Conservation (phyloP, 352 stramenopile genomes). For the Peronospora destructor region DNA sequence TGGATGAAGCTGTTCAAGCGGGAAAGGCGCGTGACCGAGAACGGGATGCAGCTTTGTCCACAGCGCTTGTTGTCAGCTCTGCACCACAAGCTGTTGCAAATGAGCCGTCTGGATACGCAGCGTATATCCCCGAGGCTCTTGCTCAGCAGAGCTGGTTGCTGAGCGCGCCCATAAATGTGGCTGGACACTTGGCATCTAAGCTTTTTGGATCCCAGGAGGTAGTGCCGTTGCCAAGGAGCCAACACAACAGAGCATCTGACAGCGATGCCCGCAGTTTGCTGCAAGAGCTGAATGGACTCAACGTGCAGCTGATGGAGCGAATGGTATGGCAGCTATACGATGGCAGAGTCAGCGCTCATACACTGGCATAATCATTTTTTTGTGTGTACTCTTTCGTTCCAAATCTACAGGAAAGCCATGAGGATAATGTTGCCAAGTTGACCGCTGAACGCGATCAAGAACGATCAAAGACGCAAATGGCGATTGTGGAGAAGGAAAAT, state of each 20-base stretch:
- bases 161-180: slow-evolving; percentile 52
- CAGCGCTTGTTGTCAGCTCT: slow-evolving; percentile 35
- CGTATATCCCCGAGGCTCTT: slow-evolving; percentile 43
- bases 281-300: slow-evolving; percentile 77
- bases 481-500: slow-evolving; percentile 63
- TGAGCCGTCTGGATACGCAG: slow-evolving; percentile 24
- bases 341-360: not conserved
- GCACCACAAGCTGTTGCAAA: slow-evolving; percentile 3
- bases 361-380: not conserved
- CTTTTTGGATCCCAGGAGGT: slow-evolving; percentile 57
- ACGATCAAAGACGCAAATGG: slow-evolving; percentile 55
- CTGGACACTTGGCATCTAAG: slow-evolving; percentile 50
- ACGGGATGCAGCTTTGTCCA: slow-evolving; percentile 28
- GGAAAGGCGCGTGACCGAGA: slow-evolving; percentile 40
- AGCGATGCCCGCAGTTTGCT: slow-evolving; percentile 62
- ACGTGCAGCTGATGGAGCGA: slow-evolving; percentile 77
- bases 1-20: slow-evolving; percentile 57
- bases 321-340: slow-evolving; percentile 35
- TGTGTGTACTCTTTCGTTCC: slow-evolving; percentile 1
- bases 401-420: slow-evolving; percentile 49
- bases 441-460: slow-evolving; percentile 78
- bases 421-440: slow-evolving; percentile 60
- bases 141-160: slow-evolving; percentile 60
- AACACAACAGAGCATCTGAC: slow-evolving; percentile 20
- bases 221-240: slow-evolving; percentile 16